phyloP scores from a whole-genome alignment of 306 rosid genomes.

The Prunus armeniaca region DNA sequence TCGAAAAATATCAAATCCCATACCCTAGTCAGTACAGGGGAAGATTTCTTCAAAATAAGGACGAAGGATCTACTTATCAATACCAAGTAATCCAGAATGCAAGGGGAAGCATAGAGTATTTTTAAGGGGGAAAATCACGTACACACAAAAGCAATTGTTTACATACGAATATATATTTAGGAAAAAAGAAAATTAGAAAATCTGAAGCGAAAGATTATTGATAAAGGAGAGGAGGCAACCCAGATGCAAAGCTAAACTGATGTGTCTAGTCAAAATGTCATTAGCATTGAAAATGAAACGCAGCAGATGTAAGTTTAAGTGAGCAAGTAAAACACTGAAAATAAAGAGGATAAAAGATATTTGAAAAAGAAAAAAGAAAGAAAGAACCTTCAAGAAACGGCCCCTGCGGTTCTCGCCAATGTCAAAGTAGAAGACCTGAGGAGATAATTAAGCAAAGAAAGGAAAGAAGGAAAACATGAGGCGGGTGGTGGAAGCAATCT shows the following conservation, averaged over 20 bases:
- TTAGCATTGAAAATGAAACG: neutral
- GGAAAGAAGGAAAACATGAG: neutral
- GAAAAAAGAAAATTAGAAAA: neutral
- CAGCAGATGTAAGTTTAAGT: neutral
- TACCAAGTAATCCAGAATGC: neutral
- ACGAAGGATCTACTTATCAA: neutral
- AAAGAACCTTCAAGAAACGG: conserved; percentile 88
- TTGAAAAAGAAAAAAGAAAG: too few relatives aligned
- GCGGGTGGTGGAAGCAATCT: too few relatives aligned
- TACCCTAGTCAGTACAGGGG: neutral
- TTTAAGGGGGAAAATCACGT: neutral
- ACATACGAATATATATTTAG: neutral
- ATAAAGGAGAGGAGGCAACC: neutral
- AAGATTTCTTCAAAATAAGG: neutral
- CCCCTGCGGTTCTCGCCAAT: conserved; percentile 99
- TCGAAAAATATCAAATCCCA: neutral
- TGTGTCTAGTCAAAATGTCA: neutral
- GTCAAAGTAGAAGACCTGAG: conserved; percentile 92
- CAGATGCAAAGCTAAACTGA: neutral
- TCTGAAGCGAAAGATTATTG: neutral
- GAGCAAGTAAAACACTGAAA: neutral
- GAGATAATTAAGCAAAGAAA: neutral
- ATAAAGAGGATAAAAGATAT: neutral
- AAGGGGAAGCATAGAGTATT: neutral
- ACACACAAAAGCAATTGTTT: neutral